Base-by-base conservation (phyloP, 768 basidiomycete species). In the Pleurotus tuber-regium region DNA sequence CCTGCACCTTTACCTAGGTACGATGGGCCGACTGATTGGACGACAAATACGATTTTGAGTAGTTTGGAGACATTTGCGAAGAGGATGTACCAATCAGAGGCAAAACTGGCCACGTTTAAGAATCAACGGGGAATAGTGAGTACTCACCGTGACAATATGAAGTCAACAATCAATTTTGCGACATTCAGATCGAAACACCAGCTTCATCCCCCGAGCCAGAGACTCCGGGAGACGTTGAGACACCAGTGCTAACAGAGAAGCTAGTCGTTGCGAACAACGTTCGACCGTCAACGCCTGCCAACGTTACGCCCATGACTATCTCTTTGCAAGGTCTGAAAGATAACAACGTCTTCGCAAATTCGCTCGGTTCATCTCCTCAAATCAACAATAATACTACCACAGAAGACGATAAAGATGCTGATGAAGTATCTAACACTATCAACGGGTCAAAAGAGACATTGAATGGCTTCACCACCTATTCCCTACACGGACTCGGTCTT, bases 81-180 rank as follows among this genome's bases (percentile, higher is more conserved):
- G 28, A 70, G 79, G 55, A 75, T 79, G 73, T 69, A 74, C 51
- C 72, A 70, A 25, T 77, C 82, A 21, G 81, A 80, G 56, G 71
- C 75, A 2, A 56, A 64, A 11, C 57, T 77, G 26, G 60, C 61
- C 26, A 56, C 68, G 16, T 69, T 74, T 50, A 73, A 68, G 51
- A 70, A 68, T 6, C 23, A 25, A 25, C 24, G 11, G 9, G 7
- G 7, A 12, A 61, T 61, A 25, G 69, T 68, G 21, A 19, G 44
- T 24, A 21, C 19, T n/a, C 35, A 12, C 19, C 21, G 36, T 25
- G 19, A 33, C 8, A 29, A 25, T 9, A 24, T 23, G 11, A 33
- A 11, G 41, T 10, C 25, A 31, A 25, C 21, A 25, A 29, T 31
- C 26, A 42, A 16, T 21, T 9, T n/a, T 30, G 28, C 24, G 33